Base-by-base conservation (phyloP, 345 rosid genomes). In the Ricinus communis region DNA sequence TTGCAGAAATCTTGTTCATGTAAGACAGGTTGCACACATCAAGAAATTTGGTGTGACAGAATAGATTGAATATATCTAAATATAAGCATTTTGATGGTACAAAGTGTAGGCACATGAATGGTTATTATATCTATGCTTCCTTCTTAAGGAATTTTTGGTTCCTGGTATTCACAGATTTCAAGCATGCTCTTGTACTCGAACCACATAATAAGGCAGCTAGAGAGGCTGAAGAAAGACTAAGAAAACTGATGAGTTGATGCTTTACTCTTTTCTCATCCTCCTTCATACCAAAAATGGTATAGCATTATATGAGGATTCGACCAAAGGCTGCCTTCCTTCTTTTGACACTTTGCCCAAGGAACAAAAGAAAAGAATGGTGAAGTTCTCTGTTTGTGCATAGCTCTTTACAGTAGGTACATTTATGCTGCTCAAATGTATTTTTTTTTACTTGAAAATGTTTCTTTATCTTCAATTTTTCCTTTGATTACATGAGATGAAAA, bases 191-290 rank as follows among this genome's bases (percentile, higher is more conserved):
- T 64, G 97, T 91, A 74, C 95, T 91, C 33, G 98, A 91, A 74
- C 98, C 98, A 0, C 93, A 89, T 24, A 94, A 94, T 72, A 94
- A 94, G 82, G 85, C 69, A 0, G 98, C 98, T 31, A 83, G 66
- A 69, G 28, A 15, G 2, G 90, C 92, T 9, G 96, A 86, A 65
- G 87, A 81, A 77, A 81, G 98, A 76, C 87, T 94, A 15, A 76
- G 85, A 52, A 86, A 88, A 79, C 71, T 75, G 79, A 76, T 85
- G 82, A 78, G 83, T 55, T 90, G 83, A 84, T 71, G 40, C 33
- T 65, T 49, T 52, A 56, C 50, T 12, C 45, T n/a, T 45, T 22
- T 14, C 71, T 51, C 51, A 33, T 22, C 51, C 52, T 0, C 47
- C 5, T 59, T 57, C 28, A 33, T 0, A 1, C 13, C 4, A 51